A percentile compares a stretch with the other conserved stretches of the same genome.
Evolutionary conservation across 2,329 filamentous ascomycete species (phyloP).

Genomic region (Fusarium pseudocircinatum): DNA sequence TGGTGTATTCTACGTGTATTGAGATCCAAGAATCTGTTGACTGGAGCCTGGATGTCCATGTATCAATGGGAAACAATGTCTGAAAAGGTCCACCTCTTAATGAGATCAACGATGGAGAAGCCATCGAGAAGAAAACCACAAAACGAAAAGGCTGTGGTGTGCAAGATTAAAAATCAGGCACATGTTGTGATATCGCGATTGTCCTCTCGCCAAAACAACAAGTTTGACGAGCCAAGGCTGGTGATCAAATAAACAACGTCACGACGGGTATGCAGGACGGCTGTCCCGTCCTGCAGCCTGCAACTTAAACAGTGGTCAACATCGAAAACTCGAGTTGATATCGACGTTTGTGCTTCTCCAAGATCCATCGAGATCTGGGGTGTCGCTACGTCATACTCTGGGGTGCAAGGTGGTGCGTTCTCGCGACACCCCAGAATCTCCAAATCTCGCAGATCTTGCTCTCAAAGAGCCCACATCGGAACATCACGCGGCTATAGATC

Average conservation of each 20-base stretch:
- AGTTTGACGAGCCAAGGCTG: slow-evolving; percentile 2
- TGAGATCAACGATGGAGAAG: slow-evolving; percentile 1
- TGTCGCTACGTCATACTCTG: slow-evolving; percentile 39
- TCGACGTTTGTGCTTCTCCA: slow-evolving; percentile 7
- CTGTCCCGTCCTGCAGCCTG: neutral
- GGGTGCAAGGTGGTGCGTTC: slow-evolving; percentile 20
- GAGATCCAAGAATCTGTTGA: neutral
- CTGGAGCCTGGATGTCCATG: neutral
- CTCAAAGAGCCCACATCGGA: neutral
- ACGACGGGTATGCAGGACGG: slow-evolving; percentile 29
- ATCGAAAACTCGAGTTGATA: slow-evolving; percentile 22
- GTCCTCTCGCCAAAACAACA: neutral
- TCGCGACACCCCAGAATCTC: slow-evolving; percentile 26
- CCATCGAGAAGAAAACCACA: neutral
- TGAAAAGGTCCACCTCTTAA: slow-evolving; percentile 6
- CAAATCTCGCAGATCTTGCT: slow-evolving; percentile 16
- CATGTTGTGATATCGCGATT: slow-evolving; percentile 21
- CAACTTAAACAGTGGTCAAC: neutral
- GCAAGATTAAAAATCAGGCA: slow-evolving; percentile 11
- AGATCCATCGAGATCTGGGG: slow-evolving; percentile 36
- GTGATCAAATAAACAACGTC: slow-evolving; percentile 30
- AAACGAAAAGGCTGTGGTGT: slow-evolving; percentile 5
- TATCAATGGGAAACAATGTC: neutral
- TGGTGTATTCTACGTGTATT: neutral
- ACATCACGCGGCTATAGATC: slow-evolving; percentile 17